Conservation (phyloP, 805 yeast species). For the Candida gorgasii region DNA sequence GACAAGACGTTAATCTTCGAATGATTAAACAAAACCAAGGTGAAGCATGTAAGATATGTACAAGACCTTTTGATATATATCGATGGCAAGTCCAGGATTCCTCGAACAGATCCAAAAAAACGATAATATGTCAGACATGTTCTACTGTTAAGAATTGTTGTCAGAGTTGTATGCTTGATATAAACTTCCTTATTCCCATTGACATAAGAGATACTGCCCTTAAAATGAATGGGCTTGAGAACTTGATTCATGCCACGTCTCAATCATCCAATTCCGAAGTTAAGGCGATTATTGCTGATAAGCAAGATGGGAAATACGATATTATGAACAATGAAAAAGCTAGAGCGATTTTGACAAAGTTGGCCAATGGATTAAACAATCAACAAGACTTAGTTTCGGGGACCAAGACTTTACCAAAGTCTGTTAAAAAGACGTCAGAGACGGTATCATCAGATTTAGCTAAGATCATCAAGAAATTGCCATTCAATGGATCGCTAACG, state of each 20-base stretch:
- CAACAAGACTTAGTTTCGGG: too few relatives aligned
- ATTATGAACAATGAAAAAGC: conserved; percentile 33
- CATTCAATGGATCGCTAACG: conserved; percentile 59
- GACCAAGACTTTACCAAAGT: conserved; percentile 4
- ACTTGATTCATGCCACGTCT: conserved; percentile 18
- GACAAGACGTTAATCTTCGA: conserved; percentile 62
- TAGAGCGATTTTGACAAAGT: conserved; percentile 49
- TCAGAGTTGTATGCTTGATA: conserved; percentile 82
- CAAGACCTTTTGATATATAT: conserved; percentile 79
- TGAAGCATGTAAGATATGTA: conserved; percentile 82
- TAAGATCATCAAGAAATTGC: conserved; percentile 59
- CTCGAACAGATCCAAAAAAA: conserved; percentile 49
- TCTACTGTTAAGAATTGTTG: conserved; percentile 80
- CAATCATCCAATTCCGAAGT: conserved; percentile 30
- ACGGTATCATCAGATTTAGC: conserved; percentile 41
- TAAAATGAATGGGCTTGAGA: conserved; percentile 58
- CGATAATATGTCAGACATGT: conserved; percentile 78
- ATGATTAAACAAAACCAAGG: conserved; percentile 73
- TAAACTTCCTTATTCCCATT: conserved; percentile 78
- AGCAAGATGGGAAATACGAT: conserved; percentile 39
- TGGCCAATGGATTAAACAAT: conserved; percentile 38
- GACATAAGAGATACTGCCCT: conserved; percentile 78
- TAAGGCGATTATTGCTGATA: conserved; percentile 45
- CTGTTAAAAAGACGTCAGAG: neutral
- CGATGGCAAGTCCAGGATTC: conserved; percentile 63